A percentile compares a stretch with the other conserved stretches of the same genome.
phyloP scores from a whole-genome alignment of 208 protist species.

The Leishmania tarentolae region DNA sequence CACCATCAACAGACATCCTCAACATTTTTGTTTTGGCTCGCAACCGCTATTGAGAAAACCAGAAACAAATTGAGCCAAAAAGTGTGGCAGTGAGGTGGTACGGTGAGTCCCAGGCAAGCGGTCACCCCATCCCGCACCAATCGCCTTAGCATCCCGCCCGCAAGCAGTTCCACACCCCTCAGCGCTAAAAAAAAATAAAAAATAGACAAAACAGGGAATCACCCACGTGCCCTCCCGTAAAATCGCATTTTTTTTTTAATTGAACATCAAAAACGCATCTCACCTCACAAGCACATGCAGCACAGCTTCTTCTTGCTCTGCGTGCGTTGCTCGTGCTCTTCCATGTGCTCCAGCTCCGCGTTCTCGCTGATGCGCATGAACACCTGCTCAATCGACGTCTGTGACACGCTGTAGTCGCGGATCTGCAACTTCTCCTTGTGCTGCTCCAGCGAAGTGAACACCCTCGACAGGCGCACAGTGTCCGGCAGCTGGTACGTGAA shows the following conservation, averaged over 20 bases:
- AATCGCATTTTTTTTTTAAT: background rate
- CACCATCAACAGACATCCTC: too few relatives aligned
- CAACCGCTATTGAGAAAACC: background rate
- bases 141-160: too few relatives aligned
- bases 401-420: conserved; percentile 74
- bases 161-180: too few relatives aligned
- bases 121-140: too few relatives aligned
- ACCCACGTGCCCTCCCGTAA: background rate
- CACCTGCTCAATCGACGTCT: conserved; percentile 88
- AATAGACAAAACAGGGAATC: too few relatives aligned
- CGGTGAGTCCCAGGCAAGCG: too few relatives aligned
- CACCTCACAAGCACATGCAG: background rate
- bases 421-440: conserved; percentile 44
- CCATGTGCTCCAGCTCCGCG: conserved; percentile 40
- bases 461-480: conserved; percentile 35
- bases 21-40: too few relatives aligned
- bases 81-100: too few relatives aligned
- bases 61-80: background rate
- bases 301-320: background rate
- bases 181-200: too few relatives aligned
- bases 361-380: conserved; percentile 82
- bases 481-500: conserved; percentile 52
- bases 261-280: too few relatives aligned
- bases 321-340: conserved; percentile 17
- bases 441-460: conserved; percentile 52